Conservation (phyloP, 495 filamentous ascomycete genomes). For the Aspergillus funiculosus region DNA sequence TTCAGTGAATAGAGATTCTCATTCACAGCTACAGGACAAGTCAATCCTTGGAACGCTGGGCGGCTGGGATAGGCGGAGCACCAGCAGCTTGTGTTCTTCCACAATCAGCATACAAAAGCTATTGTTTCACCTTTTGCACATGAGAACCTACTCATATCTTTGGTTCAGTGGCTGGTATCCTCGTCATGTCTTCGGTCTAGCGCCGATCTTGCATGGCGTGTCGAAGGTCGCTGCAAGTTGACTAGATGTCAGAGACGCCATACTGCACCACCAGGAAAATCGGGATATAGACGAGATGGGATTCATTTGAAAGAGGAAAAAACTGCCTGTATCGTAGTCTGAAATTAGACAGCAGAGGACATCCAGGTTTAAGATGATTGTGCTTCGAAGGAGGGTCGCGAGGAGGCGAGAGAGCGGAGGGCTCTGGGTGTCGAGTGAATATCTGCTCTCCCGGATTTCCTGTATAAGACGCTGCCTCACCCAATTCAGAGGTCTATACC, state of each 20-base stretch:
- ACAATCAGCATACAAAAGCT: background rate
- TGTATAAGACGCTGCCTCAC: background rate
- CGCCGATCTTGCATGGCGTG: background rate
- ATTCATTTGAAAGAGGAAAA: constrained; percentile 4
- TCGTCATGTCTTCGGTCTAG: too few relatives aligned
- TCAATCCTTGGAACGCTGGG: too few relatives aligned
- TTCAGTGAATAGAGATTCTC: too few relatives aligned
- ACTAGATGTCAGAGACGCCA: background rate
- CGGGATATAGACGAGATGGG: constrained; percentile 1
- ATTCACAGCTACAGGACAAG: too few relatives aligned
- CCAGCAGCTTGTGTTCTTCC: background rate
- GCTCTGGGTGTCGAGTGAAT: too few relatives aligned
- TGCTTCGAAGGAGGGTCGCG: background rate
- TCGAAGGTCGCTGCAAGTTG: background rate
- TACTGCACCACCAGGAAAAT: background rate
- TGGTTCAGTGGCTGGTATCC: background rate
- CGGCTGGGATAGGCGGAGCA: too few relatives aligned
- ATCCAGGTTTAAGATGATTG: too few relatives aligned
- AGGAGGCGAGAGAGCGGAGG: background rate
- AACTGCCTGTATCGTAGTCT: too few relatives aligned
- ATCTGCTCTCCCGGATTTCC: background rate
- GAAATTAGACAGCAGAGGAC: too few relatives aligned
- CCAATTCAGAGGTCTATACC: constrained; percentile 11
- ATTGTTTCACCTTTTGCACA: background rate
- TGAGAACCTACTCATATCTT: background rate